These are phyloP conservation scores for Candolleomyces efflorescens DNA, from an alignment of 768 basidiomycete genomes.

Conservation along the genomic window DNA sequence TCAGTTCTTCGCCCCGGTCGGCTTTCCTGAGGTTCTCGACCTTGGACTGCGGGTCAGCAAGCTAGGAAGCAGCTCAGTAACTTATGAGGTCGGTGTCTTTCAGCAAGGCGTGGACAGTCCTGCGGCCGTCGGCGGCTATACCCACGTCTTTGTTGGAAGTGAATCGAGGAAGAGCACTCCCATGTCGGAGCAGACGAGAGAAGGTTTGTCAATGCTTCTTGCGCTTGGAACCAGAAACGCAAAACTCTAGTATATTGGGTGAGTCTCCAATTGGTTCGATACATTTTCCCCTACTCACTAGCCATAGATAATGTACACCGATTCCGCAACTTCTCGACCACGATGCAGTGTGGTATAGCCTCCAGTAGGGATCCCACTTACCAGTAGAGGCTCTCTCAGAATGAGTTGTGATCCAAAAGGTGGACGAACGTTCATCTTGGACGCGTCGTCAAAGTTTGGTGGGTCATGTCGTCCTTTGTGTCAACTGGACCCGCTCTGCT, in stretches of 20 bases:
- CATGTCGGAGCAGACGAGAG: slow-evolving; percentile 38
- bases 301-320: too few relatives aligned
- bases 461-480: too few relatives aligned
- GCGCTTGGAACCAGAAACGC: neutral
- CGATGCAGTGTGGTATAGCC: too few relatives aligned
- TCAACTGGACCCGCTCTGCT: too few relatives aligned
- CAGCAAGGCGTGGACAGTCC: slow-evolving; percentile 36
- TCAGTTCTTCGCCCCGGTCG: slow-evolving; percentile 67
- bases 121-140: slow-evolving; percentile 58
- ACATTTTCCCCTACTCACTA: too few relatives aligned
- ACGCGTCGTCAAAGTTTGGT: too few relatives aligned
- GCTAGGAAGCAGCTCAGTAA: slow-evolving; percentile 71
- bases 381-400: too few relatives aligned
- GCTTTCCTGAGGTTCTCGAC: slow-evolving; percentile 68
- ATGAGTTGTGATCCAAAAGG: too few relatives aligned
- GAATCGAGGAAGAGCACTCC: slow-evolving; percentile 49
- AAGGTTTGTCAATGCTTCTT: slow-evolving; percentile 43
- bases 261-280: too few relatives aligned
- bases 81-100: slow-evolving; percentile 80
- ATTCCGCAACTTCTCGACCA: too few relatives aligned
- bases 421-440: too few relatives aligned
- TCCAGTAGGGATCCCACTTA: too few relatives aligned
- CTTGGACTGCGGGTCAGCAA: slow-evolving; percentile 65
- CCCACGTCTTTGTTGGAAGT: slow-evolving; percentile 79
- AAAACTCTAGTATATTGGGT: slow-evolving; percentile 14